Base-by-base conservation (phyloP, 2,329 filamentous ascomycete species). In the Dactylella cylindrospora region DNA sequence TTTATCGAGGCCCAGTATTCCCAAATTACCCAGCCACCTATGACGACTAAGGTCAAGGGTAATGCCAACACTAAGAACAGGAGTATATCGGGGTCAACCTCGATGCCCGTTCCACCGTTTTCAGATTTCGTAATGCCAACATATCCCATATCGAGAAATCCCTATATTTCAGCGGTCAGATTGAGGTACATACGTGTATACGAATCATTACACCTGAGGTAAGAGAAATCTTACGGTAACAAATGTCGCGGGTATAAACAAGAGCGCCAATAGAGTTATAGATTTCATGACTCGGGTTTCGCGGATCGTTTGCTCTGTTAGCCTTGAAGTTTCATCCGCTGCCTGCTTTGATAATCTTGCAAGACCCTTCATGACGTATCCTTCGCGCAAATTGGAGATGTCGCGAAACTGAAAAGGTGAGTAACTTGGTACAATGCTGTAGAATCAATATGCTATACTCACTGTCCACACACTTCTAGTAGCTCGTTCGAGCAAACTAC, bases 261-360 rank as follows among this genome's bases (percentile, higher is more conserved):
- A 12, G 3, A 43, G 22, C 17, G 39, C 39, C 6, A 43, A 17
- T 8, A 43, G 22, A 7, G 39, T 43, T 8, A 43, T 29, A n/a
- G 39, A 43, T 26, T 43, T 43, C 39, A 43, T 43, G 5, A 43
- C 31, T 26, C 19, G 39, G 23, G 39, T 26, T 15, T 43, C 39
- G 17, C 23, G 22, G 17, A 29, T 43, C 23, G 39, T 43, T 29
- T 43, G 39, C 9, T 28, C 20, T 17, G 39, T 43, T 7, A 43
- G 23, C 9, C 15, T 12, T n/a, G 39, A 43, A 5, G 39, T 43
- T 43, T 43, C 39, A 7, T 43, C 23, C 5, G 39, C 39, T 15
- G 22, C 39, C 9, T 9, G 22, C 31, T 43, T 43, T 26, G 39
- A 43, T 10, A 43, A 26, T 15, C 23, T 43, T 15, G 20, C 39